A percentile compares a stretch with the other conserved stretches of the same genome.
Evolutionary conservation across 208 protist species (phyloP).

Genomic region (Borovskyia barvae): DNA sequence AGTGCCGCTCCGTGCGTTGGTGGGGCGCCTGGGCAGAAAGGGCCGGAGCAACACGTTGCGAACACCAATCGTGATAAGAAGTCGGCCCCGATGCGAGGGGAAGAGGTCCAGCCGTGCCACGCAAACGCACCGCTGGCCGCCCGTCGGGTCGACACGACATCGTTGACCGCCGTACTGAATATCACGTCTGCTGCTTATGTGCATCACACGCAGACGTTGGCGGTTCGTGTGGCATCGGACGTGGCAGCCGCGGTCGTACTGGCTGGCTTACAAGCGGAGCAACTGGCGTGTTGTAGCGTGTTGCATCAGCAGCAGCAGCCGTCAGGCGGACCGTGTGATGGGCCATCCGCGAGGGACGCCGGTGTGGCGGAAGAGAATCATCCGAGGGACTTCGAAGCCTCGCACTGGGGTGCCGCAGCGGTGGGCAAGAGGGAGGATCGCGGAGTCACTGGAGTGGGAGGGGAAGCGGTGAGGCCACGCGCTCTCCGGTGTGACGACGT

Average conservation of each 20-base stretch:
- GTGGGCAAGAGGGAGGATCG: too few species aligned
- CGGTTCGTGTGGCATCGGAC: slow-evolving; percentile 22
- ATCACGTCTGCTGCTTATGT: slow-evolving; percentile 27
- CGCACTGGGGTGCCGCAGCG: neutral
- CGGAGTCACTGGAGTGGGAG: too few species aligned
- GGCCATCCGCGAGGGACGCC: too few species aligned
- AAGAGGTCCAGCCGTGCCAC: neutral
- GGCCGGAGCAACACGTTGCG: too few species aligned
- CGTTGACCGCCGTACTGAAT: slow-evolving; percentile 6
- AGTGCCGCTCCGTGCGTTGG: neutral
- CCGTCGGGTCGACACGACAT: neutral
- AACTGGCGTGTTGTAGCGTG: slow-evolving; percentile 16
- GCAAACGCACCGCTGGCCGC: neutral
- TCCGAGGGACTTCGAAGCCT: too few species aligned
- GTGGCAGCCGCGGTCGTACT: slow-evolving; percentile 7
- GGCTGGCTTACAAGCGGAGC: slow-evolving; percentile 21
- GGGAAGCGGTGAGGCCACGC: neutral
- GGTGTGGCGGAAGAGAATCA: too few species aligned
- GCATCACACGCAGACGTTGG: slow-evolving; percentile 11
- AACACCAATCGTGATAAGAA: too few species aligned
- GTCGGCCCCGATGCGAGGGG: neutral
- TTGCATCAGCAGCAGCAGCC: neutral
- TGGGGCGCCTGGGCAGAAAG: neutral
- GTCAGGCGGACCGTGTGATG: neutral
- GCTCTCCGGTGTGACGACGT: slow-evolving; percentile 13